These are phyloP conservation scores for Conticribra guillardii DNA, from an alignment of 108 stramenopile species.

Conservation along the genomic window DNA sequence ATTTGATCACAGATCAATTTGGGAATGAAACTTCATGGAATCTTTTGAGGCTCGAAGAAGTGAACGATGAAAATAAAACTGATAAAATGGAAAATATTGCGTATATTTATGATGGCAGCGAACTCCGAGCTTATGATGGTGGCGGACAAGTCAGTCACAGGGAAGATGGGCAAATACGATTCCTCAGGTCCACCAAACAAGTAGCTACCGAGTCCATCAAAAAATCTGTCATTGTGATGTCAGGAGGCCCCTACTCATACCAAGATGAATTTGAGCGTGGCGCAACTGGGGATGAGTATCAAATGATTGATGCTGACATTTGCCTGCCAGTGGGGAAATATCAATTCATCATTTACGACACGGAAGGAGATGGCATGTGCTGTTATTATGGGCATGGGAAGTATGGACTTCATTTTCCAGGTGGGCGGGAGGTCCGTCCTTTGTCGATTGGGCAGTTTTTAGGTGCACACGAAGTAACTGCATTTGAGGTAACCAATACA, in stretches of 20 bases:
- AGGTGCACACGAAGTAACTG: slow-evolving; percentile 1
- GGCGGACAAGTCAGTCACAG: not conserved
- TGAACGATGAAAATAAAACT: not conserved
- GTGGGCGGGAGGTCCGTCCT: slow-evolving; percentile 2
- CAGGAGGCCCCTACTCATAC: slow-evolving; percentile 7
- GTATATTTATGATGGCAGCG: not conserved
- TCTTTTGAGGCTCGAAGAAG: not conserved
- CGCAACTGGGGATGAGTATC: not conserved
- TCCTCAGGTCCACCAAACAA: too few relatives aligned
- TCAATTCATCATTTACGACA: slow-evolving; percentile 5
- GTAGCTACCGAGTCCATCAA: not conserved
- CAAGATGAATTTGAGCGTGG: not conserved
- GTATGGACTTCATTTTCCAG: not conserved
- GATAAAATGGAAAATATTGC: too few relatives aligned
- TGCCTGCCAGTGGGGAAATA: slow-evolving; percentile 11
- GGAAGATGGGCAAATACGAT: not conserved
- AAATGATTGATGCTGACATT: not conserved
- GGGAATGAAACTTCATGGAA: slow-evolving; percentile 14
- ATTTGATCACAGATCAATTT: slow-evolving; percentile 7
- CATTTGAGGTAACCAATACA: slow-evolving; percentile 1
- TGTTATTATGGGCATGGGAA: slow-evolving; percentile 6
- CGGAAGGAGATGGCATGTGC: slow-evolving; percentile 6
- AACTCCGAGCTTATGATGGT: not conserved
- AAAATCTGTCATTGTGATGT: not conserved
- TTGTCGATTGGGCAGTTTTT: slow-evolving; percentile 1